Conservation (phyloP, 129 eudicot species). For the Silybum marianum region DNA sequence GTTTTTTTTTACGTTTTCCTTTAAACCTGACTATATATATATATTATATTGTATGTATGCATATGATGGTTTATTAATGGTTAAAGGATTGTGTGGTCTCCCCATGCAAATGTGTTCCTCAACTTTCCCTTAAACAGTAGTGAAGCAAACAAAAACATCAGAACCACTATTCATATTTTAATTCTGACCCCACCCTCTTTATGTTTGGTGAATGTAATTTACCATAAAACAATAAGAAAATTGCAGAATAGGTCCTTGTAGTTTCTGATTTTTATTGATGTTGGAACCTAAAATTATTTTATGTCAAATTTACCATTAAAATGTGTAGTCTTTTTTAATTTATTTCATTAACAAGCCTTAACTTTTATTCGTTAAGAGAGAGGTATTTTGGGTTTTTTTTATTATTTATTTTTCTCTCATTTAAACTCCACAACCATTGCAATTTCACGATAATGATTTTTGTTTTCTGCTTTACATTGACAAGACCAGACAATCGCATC, state of each 20-base stretch:
- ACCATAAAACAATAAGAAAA: not conserved
- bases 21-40: no score
- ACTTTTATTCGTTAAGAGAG: not conserved
- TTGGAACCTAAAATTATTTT: not conserved
- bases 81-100: not conserved
- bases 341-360: not conserved
- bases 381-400: not conserved
- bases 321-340: not conserved
- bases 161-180: constrained; percentile 6
- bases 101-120: constrained; percentile 10
- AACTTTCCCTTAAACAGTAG: constrained; percentile 5
- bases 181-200: not conserved
- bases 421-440: not conserved
- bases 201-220: not conserved
- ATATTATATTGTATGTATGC: no score
- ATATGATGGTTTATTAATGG: not conserved
- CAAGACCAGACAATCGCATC: not conserved
- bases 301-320: not conserved
- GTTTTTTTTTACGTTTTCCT: no score
- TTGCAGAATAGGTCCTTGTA: not conserved
- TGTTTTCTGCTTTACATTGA: not conserved
- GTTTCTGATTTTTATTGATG: not conserved
- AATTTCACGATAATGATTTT: not conserved
- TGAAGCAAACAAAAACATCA: constrained; percentile 12
- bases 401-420: not conserved